Evolutionary conservation across 257 asterid genomes (phyloP).

Genomic region (Ehretia macrophylla): DNA sequence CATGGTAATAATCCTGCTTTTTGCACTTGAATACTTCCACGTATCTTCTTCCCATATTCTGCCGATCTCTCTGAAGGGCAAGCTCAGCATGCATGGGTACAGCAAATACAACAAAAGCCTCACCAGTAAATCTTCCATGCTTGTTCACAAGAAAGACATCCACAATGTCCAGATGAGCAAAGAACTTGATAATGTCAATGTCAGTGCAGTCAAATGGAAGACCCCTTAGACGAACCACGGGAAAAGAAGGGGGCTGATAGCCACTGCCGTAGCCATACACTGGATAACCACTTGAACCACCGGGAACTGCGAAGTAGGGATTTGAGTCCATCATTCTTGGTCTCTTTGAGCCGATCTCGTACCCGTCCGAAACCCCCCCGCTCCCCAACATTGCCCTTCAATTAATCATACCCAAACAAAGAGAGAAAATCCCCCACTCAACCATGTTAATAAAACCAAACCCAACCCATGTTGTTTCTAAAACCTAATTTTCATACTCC

Average conservation of each 20-base stretch:
- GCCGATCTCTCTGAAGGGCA: slow-evolving; percentile 78
- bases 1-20: slow-evolving; percentile 84
- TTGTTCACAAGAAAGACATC: slow-evolving; percentile 80
- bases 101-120: slow-evolving; percentile 84
- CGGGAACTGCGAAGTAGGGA: slow-evolving; percentile 98
- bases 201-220: slow-evolving; percentile 89
- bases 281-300: slow-evolving; percentile 52
- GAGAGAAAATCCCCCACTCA: slow-evolving; percentile 74
- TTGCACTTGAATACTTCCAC: slow-evolving; percentile 93
- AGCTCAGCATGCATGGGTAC: slow-evolving; percentile 78
- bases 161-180: slow-evolving; percentile 80
- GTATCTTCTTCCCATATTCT: slow-evolving; percentile 93
- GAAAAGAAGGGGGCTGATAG: slow-evolving; percentile 51
- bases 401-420: slow-evolving; percentile 72
- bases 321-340: slow-evolving; percentile 99
- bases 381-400: slow-evolving; percentile 99
- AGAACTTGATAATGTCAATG: slow-evolving; percentile 71
- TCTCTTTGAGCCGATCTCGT: slow-evolving; percentile 99
- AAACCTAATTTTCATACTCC: slow-evolving; percentile 41
- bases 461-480: slow-evolving; percentile 80
- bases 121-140: slow-evolving; percentile 83
- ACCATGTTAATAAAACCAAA: slow-evolving; percentile 94
- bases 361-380: slow-evolving; percentile 99
- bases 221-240: slow-evolving; percentile 88
- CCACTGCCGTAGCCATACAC: slow-evolving; percentile 42